phyloP scores from a whole-genome alignment of 2,329 filamentous ascomycete genomes.

The Dryadomyces quercus-mongolicae region DNA sequence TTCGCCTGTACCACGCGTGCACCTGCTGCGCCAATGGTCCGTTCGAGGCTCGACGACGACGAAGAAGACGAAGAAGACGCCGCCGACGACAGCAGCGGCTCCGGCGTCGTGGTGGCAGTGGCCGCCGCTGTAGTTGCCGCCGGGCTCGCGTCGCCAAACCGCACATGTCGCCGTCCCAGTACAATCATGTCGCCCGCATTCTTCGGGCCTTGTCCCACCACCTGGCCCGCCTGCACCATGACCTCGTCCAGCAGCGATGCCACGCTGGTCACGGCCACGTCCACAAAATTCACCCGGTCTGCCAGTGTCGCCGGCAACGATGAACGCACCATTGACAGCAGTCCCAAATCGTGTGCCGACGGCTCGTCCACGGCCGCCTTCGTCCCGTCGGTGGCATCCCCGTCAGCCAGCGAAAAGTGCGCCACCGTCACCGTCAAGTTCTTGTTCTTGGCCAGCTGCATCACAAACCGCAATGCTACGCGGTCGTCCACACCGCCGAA shows the following conservation, averaged over 20 bases:
- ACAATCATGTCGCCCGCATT: conserved; percentile 64
- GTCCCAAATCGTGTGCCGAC: conserved; percentile 21
- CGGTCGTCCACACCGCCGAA: conserved; percentile 76
- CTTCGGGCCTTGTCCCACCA: conserved; percentile 44
- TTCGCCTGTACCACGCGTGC: conserved; percentile 46
- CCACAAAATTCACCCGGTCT: conserved; percentile 33
- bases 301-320: conserved; percentile 21
- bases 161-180: conserved; percentile 42
- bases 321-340: conserved; percentile 22
- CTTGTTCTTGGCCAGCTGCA: conserved; percentile 72
- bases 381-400: not conserved
- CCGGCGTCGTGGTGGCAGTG: not conserved
- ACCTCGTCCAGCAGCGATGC: conserved; percentile 29
- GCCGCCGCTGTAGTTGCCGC: conserved; percentile 5
- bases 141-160: conserved; percentile 10
- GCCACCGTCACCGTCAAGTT: conserved; percentile 69
- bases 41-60: conserved; percentile 23
- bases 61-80: conserved; percentile 1
- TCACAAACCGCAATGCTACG: conserved; percentile 64
- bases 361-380: conserved; percentile 15
- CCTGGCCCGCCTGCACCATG: conserved; percentile 40
- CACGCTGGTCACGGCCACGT: conserved; percentile 26
- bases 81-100: not conserved
- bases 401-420: conserved; percentile 29
- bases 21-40: conserved; percentile 46